Conservation (phyloP, 495 filamentous ascomycete species). For the Penicillium pulvis region DNA sequence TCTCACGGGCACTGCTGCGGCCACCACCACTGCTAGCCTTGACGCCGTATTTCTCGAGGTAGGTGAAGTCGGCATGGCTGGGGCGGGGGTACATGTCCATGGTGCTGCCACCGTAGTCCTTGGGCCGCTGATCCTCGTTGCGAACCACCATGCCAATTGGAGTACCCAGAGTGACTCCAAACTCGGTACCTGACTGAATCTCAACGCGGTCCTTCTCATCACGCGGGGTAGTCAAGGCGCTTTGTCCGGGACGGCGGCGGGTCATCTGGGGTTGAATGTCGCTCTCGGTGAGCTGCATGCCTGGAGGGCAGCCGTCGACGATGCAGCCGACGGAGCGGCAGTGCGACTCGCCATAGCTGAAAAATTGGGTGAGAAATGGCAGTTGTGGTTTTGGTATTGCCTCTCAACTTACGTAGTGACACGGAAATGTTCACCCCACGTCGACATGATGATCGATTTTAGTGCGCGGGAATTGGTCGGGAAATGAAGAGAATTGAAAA, state of each 20-base stretch:
- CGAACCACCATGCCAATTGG: constrained; percentile 86
- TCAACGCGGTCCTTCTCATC: constrained; percentile 90
- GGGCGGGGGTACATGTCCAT: constrained; percentile 93
- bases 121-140: constrained; percentile 92
- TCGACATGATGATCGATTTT: constrained; percentile 65
- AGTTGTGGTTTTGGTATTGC: constrained; percentile 1
- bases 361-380: constrained; percentile 10
- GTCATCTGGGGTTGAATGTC: constrained; percentile 97
- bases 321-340: constrained; percentile 90
- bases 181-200: constrained; percentile 94
- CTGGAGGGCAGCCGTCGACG: constrained; percentile 85
- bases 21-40: constrained; percentile 93
- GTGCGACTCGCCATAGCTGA: constrained; percentile 86
- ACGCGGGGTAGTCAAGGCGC: constrained; percentile 84
- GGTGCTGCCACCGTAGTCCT: constrained; percentile 88
- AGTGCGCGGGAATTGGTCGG: not conserved
- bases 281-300: constrained; percentile 81
- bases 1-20: constrained; percentile 89
- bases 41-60: constrained; percentile 95
- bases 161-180: constrained; percentile 87
- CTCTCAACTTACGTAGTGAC: constrained; percentile 73
- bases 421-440: constrained; percentile 82
- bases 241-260: constrained; percentile 87
- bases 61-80: constrained; percentile 95
- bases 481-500: not conserved